Conservation (phyloP, 306 rosid genomes). For the Trichosanthes cucumerina region DNA sequence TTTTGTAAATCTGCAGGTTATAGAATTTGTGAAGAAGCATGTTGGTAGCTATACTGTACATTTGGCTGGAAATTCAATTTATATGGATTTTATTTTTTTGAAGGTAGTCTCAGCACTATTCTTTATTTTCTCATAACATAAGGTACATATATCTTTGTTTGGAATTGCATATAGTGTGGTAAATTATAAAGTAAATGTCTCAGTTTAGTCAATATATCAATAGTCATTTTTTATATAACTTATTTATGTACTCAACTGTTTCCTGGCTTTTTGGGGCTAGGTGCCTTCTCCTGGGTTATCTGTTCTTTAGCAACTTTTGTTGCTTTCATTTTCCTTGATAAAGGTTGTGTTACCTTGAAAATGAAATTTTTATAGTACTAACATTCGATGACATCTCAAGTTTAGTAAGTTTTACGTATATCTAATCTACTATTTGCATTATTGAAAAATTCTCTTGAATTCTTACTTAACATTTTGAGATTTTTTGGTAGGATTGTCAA, state of each 20-base stretch:
- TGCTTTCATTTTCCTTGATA: background rate
- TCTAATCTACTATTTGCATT: background rate
- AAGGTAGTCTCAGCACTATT: conserved; percentile 41
- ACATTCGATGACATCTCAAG: background rate
- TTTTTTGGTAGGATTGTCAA: background rate
- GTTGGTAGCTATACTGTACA: conserved; percentile 52
- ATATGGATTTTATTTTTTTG: conserved; percentile 65
- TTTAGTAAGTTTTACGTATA: background rate
- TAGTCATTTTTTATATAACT: background rate
- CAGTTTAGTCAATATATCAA: background rate
- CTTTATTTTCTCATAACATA: background rate
- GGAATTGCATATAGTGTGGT: background rate
- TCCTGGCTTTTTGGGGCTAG: background rate
- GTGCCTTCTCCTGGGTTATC: background rate
- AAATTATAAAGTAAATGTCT: background rate
- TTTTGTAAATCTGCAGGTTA: conserved; percentile 42
- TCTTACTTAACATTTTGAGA: background rate
- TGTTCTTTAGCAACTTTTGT: background rate
- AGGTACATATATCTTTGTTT: background rate
- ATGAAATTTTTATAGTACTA: background rate
- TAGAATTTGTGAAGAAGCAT: conserved; percentile 65
- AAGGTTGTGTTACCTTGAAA: background rate
- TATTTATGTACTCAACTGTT: background rate
- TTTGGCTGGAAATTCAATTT: conserved; percentile 85
- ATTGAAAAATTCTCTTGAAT: background rate